Percentiles rank a stretch among this genome's conserved stretches.
Conservation (phyloP, 352 stramenopile species). For the Aphanomyces invadans region DNA sequence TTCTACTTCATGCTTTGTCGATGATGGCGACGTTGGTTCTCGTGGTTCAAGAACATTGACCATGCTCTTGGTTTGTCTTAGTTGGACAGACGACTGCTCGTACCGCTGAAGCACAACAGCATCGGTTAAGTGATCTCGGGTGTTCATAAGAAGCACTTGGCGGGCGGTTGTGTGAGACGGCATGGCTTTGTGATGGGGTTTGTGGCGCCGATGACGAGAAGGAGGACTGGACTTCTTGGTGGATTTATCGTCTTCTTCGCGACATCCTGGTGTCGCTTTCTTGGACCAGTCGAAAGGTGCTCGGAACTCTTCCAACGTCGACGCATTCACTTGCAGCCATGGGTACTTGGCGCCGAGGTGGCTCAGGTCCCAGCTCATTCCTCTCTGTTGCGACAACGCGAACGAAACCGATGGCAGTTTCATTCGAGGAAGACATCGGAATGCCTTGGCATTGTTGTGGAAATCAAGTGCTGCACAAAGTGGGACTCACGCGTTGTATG, state of each 20-base stretch:
- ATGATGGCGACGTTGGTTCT: neutral
- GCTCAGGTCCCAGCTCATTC: slow-evolving; percentile 46
- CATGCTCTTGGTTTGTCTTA: too few species aligned
- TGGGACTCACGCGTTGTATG: too few species aligned
- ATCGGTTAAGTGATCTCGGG: neutral
- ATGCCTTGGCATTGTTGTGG: too few species aligned
- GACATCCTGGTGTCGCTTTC: neutral
- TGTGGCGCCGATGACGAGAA: neutral
- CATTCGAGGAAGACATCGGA: neutral
- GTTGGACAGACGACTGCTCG: too few species aligned
- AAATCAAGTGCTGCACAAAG: too few species aligned
- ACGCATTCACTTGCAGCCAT: slow-evolving; percentile 57
- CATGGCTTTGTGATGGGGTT: neutral
- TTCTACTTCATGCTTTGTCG: too few species aligned
- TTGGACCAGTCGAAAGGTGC: slow-evolving; percentile 18
- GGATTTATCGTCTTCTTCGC: neutral
- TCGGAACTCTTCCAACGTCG: slow-evolving; percentile 52
- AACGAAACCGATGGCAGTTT: neutral
- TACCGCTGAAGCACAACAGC: neutral
- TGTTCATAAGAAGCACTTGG: slow-evolving; percentile 1
- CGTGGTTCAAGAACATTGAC: too few species aligned
- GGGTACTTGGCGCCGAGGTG: slow-evolving; percentile 61
- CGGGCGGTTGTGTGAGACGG: neutral
- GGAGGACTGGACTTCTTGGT: neutral
- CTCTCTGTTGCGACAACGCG: neutral